Percentiles rank a stretch among this genome's conserved stretches.
phyloP scores from a whole-genome alignment of 140 eudicot species.

The Erigeron philadelphicus region DNA sequence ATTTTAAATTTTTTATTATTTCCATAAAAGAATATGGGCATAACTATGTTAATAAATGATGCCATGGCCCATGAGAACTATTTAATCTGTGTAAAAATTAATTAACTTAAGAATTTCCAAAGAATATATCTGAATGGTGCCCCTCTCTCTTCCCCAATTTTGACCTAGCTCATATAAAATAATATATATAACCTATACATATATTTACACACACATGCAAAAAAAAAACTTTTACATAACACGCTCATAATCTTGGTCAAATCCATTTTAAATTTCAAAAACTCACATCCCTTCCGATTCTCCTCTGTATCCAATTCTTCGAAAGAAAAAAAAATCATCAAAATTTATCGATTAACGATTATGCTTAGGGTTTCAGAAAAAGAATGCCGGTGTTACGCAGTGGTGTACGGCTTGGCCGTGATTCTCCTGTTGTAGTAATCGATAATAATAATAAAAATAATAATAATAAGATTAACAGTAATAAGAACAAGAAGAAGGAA shows the following conservation, averaged over 20 bases:
- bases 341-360: not conserved
- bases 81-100: too few species aligned
- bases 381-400: slow-evolving; percentile 54
- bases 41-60: too few species aligned
- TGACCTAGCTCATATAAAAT: not conserved
- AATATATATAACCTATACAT: not conserved
- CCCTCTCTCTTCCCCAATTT: slow-evolving; percentile 5
- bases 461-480: too few species aligned
- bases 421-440: slow-evolving; percentile 24
- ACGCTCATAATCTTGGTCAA: not conserved
- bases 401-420: slow-evolving; percentile 39
- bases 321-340: too few species aligned
- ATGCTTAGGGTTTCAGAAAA: slow-evolving; percentile 29
- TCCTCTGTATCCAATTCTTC: too few species aligned
- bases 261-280: not conserved
- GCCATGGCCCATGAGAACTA: too few species aligned
- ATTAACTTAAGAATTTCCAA: too few species aligned
- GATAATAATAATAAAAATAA: too few species aligned
- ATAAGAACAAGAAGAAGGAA: not conserved
- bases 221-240: too few species aligned
- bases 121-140: not conserved
- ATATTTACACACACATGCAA: not conserved
- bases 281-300: too few species aligned
- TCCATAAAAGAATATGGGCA: too few species aligned
- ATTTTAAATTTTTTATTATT: too few species aligned